A percentile compares a stretch with the other conserved stretches of the same genome.
Evolutionary conservation across 2,329 filamentous ascomycete species (phyloP).

Genomic region (Aspergillus ustus): DNA sequence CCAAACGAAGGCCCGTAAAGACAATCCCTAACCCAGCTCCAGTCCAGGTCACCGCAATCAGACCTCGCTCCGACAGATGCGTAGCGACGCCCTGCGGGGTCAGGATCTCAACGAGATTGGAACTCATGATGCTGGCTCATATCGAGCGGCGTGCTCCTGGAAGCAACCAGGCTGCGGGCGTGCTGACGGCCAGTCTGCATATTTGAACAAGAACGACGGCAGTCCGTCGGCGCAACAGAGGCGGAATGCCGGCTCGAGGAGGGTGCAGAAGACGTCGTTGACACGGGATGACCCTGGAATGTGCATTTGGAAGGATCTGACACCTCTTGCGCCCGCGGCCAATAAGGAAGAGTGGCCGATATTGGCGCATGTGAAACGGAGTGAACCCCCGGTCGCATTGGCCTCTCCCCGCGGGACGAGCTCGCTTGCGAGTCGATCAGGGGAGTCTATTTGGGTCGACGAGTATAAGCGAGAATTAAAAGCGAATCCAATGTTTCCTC

Average conservation of each 20-base stretch:
- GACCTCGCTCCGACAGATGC: slow-evolving; percentile 19
- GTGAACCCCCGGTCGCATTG: background rate
- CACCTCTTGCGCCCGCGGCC: background rate
- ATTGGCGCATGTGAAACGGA: background rate
- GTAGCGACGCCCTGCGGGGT: slow-evolving; percentile 16
- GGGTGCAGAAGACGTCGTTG: background rate
- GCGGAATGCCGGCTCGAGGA: background rate
- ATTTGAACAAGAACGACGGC: background rate
- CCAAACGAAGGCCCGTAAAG: slow-evolving; percentile 21
- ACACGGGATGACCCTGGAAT: background rate
- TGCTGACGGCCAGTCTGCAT: background rate
- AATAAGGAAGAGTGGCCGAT: background rate
- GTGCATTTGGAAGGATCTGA: background rate
- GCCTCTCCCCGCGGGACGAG: background rate
- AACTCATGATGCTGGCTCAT: background rate
- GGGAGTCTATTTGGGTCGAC: background rate
- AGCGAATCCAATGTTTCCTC: background rate
- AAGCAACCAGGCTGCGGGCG: too few relatives aligned
- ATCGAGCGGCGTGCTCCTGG: background rate
- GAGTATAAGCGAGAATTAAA: background rate
- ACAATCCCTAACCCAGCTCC: slow-evolving; percentile 24
- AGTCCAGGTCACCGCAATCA: slow-evolving; percentile 26
- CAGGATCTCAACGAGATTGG: background rate
- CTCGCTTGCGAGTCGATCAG: background rate
- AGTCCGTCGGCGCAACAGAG: background rate